Evolutionary conservation across 2,329 filamentous ascomycete genomes (phyloP).

Genomic region (Blastomyces silverae): DNA sequence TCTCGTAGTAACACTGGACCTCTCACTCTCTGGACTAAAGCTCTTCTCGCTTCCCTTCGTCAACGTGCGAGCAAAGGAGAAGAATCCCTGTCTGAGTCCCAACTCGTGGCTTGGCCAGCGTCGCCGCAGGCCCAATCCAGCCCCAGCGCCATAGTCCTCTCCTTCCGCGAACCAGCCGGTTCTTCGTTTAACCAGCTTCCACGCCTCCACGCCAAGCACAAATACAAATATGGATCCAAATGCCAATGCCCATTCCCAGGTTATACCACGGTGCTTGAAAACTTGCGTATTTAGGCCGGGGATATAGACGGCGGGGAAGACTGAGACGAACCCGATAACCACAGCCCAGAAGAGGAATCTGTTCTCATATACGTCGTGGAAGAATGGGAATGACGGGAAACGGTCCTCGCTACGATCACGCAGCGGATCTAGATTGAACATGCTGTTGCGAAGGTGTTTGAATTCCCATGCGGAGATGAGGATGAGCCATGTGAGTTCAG

Average conservation of each 20-base stretch:
- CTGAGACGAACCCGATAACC: slow-evolving; percentile 42
- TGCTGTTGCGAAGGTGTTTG: slow-evolving; percentile 47
- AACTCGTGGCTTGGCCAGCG: slow-evolving; percentile 25
- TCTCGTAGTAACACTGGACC: slow-evolving; percentile 5
- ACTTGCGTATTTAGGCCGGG: slow-evolving; percentile 53
- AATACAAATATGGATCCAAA: slow-evolving; percentile 51
- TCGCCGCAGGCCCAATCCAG: slow-evolving; percentile 22
- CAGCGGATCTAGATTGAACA: slow-evolving; percentile 48
- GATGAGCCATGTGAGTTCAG: slow-evolving; percentile 51
- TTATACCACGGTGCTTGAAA: slow-evolving; percentile 56
- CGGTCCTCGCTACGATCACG: slow-evolving; percentile 24
- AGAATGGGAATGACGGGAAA: slow-evolving; percentile 34
- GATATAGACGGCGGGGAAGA: slow-evolving; percentile 53
- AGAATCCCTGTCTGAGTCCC: slow-evolving; percentile 30
- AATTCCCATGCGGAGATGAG: slow-evolving; percentile 54
- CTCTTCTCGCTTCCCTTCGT: slow-evolving; percentile 28
- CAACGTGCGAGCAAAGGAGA: slow-evolving; percentile 29
- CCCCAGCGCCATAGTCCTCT: slow-evolving; percentile 26
- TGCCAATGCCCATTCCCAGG: slow-evolving; percentile 58
- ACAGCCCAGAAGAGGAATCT: slow-evolving; percentile 48
- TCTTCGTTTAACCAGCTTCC: slow-evolving; percentile 53
- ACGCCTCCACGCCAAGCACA: slow-evolving; percentile 53
- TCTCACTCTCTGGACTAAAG: slow-evolving; percentile 16
- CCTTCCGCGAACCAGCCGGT: slow-evolving; percentile 29
- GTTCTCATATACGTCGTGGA: slow-evolving; percentile 39